These are phyloP conservation scores for Dalbergia cultrata DNA, from an alignment of 306 rosid species.

Conservation along the genomic window DNA sequence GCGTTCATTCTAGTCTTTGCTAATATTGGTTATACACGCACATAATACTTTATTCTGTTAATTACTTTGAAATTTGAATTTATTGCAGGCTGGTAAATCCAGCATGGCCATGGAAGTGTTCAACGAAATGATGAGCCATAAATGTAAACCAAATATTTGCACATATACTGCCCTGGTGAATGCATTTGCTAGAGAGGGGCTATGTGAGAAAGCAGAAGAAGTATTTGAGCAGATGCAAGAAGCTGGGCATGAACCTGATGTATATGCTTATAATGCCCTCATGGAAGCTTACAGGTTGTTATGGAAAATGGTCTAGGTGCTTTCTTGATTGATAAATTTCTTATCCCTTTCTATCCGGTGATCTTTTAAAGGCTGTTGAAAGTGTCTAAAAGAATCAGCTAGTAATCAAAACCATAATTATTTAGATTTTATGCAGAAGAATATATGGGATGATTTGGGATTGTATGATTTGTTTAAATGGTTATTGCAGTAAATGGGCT, in stretches of 20 bases:
- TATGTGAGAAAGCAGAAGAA: slow-evolving; percentile 97
- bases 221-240: slow-evolving; percentile 92
- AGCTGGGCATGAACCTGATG: slow-evolving; percentile 87
- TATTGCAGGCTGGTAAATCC: slow-evolving; percentile 80
- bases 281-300: slow-evolving; percentile 96
- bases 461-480: background rate
- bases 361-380: slow-evolving; percentile 1
- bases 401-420: slow-evolving; percentile 5
- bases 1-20: background rate
- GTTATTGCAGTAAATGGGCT: slow-evolving; percentile 6
- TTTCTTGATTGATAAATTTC: slow-evolving; percentile 32
- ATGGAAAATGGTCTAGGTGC: slow-evolving; percentile 35
- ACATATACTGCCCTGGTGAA: slow-evolving; percentile 89
- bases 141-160: slow-evolving; percentile 88
- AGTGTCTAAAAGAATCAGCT: background rate
- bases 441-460: background rate
- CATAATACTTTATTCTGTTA: background rate
- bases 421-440: slow-evolving; percentile 5
- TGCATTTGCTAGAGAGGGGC: slow-evolving; percentile 95
- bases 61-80: slow-evolving; percentile 35
- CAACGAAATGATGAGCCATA: slow-evolving; percentile 73
- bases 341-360: background rate
- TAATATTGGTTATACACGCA: background rate
- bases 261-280: slow-evolving; percentile 89
- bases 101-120: slow-evolving; percentile 75